These are phyloP conservation scores for Citrus inodora DNA, from an alignment of 345 rosid species.

Conservation along the genomic window DNA sequence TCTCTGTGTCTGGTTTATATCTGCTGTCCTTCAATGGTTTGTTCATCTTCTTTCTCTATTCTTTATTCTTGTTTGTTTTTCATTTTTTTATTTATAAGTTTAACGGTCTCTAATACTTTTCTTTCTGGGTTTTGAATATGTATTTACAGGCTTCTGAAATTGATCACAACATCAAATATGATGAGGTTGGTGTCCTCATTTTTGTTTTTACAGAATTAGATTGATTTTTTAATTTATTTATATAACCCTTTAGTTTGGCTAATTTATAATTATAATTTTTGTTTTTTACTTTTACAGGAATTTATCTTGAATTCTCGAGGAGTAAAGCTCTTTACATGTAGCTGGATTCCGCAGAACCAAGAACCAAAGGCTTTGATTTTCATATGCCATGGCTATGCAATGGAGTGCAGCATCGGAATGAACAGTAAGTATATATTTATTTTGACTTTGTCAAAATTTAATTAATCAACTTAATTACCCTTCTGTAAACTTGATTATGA, in stretches of 20 bases:
- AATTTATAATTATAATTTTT: not conserved
- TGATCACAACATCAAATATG: slow-evolving; percentile 20
- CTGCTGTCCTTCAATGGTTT: slow-evolving; percentile 17
- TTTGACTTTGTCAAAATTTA: too few species aligned
- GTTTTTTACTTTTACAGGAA: slow-evolving; percentile 32
- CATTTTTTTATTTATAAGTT: not conserved
- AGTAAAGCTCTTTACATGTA: slow-evolving; percentile 67
- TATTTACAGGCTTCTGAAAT: slow-evolving; percentile 23
- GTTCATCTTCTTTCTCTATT: not conserved
- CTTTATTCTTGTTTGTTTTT: not conserved
- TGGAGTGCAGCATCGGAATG: slow-evolving; percentile 96
- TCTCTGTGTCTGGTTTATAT: not conserved
- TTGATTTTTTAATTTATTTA: too few species aligned
- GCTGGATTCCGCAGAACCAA: slow-evolving; percentile 54
- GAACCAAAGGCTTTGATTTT: slow-evolving; percentile 69
- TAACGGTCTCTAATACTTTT: not conserved
- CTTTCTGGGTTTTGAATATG: not conserved
- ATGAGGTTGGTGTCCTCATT: slow-evolving; percentile 25
- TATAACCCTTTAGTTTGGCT: not conserved
- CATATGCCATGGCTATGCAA: slow-evolving; percentile 87
- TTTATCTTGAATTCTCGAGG: slow-evolving; percentile 58
- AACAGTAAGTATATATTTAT: slow-evolving; percentile 37
- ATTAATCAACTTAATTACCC: not conserved
- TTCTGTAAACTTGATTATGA: not conserved
- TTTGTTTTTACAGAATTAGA: not conserved